Conservation (phyloP, 140 eudicot genomes). For the Senecio squalidus region DNA sequence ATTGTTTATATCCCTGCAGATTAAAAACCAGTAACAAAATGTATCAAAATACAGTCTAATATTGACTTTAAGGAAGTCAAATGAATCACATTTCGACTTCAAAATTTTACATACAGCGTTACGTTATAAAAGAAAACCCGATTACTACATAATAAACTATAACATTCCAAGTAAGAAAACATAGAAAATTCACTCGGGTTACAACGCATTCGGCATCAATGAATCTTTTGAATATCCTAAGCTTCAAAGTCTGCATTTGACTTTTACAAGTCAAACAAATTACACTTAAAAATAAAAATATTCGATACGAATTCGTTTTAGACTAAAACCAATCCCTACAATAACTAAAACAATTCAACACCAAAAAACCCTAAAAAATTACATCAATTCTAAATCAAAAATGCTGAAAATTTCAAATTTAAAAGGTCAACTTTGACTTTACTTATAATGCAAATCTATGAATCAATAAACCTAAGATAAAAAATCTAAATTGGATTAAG, state of each 20-base stretch:
- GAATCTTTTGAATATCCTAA: background rate
- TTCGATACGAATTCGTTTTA: background rate
- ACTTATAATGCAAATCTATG: too few species aligned
- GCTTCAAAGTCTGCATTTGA: slow-evolving; percentile 10
- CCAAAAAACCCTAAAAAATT: background rate
- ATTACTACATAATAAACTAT: background rate
- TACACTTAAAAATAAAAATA: slow-evolving; percentile 12
- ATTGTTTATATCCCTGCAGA: slow-evolving; percentile 31
- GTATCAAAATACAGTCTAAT: background rate
- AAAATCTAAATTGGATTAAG: too few species aligned
- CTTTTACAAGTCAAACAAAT: slow-evolving; percentile 15
- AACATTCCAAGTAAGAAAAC: background rate
- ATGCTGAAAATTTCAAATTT: background rate
- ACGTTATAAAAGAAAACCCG: background rate
- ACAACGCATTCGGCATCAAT: background rate
- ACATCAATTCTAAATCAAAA: background rate
- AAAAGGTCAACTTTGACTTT: slow-evolving; percentile 3
- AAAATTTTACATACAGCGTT: background rate
- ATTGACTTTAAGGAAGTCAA: slow-evolving; percentile 11
- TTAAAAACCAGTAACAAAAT: slow-evolving; percentile 11
- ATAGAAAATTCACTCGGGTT: background rate
- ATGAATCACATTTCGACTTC: background rate
- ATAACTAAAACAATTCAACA: background rate
- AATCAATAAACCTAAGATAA: too few species aligned
- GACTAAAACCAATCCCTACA: background rate